These are phyloP conservation scores for Suhomyces canberraensis DNA, from an alignment of 805 yeast species.

Conservation along the genomic window DNA sequence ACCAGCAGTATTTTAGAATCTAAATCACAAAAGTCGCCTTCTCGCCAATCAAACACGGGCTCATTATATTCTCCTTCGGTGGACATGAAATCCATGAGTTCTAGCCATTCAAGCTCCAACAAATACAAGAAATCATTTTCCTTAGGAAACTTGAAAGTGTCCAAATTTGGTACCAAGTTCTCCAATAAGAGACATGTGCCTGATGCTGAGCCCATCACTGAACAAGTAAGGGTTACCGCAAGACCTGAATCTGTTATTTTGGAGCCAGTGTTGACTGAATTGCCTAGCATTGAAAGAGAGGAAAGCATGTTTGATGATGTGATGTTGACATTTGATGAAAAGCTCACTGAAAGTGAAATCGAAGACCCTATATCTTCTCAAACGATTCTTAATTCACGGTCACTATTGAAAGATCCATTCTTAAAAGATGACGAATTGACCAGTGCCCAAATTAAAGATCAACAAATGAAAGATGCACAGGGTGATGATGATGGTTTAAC, in stretches of 20 bases:
- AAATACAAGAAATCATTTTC: constrained; percentile 7
- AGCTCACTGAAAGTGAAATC: constrained; percentile 5
- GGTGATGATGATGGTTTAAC: constrained; percentile 6
- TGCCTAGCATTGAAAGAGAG: constrained; percentile 28
- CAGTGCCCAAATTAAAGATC: constrained; percentile 39
- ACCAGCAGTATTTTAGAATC: neutral
- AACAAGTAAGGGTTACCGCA: too few species aligned
- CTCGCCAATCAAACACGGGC: constrained; percentile 4
- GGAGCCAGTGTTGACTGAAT: constrained; percentile 6
- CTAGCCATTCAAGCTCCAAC: neutral
- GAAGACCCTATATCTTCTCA: neutral
- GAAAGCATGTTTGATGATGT: constrained; percentile 27
- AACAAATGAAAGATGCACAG: constrained; percentile 28
- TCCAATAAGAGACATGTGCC: neutral
- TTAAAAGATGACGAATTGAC: constrained; percentile 43
- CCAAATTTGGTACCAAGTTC: constrained; percentile 1
- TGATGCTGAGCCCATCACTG: neutral
- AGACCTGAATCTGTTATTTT: constrained; percentile 1
- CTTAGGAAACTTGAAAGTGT: constrained; percentile 4
- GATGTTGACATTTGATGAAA: constrained; percentile 24
- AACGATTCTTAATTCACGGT: neutral
- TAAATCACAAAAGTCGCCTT: constrained; percentile 3
- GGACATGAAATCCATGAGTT: constrained; percentile 1
- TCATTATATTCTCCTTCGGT: neutral
- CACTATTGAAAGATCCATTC: constrained; percentile 20